A percentile compares a stretch with the other conserved stretches of the same genome.
Evolutionary conservation across 306 rosid species (phyloP).

Genomic region (Castanea sativa): DNA sequence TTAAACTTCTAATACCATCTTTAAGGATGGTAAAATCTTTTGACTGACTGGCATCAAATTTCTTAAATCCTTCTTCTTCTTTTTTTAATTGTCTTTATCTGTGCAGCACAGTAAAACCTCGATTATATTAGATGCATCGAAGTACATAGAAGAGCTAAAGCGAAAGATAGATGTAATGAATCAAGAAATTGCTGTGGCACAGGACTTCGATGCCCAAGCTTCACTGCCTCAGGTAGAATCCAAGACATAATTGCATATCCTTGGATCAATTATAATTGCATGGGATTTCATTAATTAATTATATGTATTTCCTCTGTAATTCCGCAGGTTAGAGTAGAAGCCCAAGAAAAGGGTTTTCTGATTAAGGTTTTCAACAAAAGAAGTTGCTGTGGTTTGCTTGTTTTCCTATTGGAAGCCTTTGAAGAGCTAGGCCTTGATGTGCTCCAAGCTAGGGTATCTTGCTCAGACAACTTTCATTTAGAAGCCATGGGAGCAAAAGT

Average conservation of each 20-base stretch:
- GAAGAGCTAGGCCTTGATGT: conserved; percentile 66
- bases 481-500: conserved; percentile 53
- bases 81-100: neutral
- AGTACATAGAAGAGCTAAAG: conserved; percentile 40
- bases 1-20: neutral
- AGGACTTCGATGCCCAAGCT: conserved; percentile 22
- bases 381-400: conserved; percentile 53
- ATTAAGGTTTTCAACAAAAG: conserved; percentile 44
- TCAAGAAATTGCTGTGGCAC: conserved; percentile 18
- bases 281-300: neutral
- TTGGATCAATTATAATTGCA: neutral
- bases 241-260: neutral
- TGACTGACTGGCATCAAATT: neutral
- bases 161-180: conserved; percentile 33
- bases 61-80: neutral
- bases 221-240: conserved; percentile 42
- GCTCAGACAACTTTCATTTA: conserved; percentile 40
- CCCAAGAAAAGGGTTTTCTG: conserved; percentile 36
- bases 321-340: conserved; percentile 47
- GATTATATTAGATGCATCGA: conserved; percentile 34
- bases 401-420: conserved; percentile 60
- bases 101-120: conserved; percentile 36
- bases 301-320: neutral
- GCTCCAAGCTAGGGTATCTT: conserved; percentile 71
- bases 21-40: neutral